phyloP scores from a whole-genome alignment of 305 asterid genomes.

The Fraxinus platypoda region DNA sequence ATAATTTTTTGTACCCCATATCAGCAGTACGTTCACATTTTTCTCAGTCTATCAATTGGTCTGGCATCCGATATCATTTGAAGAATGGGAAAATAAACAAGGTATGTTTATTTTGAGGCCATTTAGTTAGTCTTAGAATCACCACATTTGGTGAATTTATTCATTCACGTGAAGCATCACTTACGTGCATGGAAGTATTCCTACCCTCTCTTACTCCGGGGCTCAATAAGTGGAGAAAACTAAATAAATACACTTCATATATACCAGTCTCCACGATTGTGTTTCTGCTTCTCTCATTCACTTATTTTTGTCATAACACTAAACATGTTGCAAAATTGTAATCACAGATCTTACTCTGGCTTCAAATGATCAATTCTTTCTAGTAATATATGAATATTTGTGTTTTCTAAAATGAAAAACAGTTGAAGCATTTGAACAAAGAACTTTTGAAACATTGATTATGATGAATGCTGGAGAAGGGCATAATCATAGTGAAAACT shows the following conservation, averaged over 20 bases:
- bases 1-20: slow-evolving; percentile 84
- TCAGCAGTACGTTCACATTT: slow-evolving; percentile 91
- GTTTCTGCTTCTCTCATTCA: not conserved
- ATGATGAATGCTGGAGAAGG: not conserved
- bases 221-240: not conserved
- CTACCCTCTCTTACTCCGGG: not conserved
- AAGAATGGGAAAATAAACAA: slow-evolving; percentile 80
- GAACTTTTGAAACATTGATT: not conserved
- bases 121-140: not conserved
- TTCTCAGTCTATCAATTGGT: slow-evolving; percentile 93
- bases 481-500: not conserved
- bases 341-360: not conserved
- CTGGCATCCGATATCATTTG: slow-evolving; percentile 91
- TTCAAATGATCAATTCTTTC: not conserved
- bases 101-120: slow-evolving; percentile 41
- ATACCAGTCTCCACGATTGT: not conserved
- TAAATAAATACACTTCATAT: not conserved
- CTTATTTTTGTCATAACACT: not conserved
- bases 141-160: not conserved
- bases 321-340: not conserved
- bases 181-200: not conserved
- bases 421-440: not conserved
- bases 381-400: not conserved
- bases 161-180: not conserved
- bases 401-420: not conserved